Conservation (phyloP, 176 grass and related monocot species). For the Alloteropsis semialata region DNA sequence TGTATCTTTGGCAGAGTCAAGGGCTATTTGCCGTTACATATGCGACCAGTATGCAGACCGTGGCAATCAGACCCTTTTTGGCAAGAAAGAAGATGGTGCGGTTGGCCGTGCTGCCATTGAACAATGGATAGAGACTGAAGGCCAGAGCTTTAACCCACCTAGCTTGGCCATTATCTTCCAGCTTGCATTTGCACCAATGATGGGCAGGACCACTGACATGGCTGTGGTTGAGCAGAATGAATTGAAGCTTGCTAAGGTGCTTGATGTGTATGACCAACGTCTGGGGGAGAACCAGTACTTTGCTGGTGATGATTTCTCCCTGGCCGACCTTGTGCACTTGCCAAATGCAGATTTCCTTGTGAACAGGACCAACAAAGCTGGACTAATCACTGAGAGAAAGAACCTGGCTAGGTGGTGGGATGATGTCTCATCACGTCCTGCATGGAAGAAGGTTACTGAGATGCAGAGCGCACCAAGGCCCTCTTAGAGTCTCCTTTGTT, state of each 20-base stretch:
- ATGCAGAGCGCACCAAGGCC: constrained; percentile 46
- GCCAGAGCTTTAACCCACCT: constrained; percentile 74
- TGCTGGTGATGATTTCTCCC: constrained; percentile 70
- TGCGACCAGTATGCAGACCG: constrained; percentile 65
- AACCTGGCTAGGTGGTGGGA: constrained; percentile 88
- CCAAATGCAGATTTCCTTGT: constrained; percentile 70
- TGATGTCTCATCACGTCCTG: constrained; percentile 56
- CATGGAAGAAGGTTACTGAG: constrained; percentile 78
- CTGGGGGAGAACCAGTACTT: constrained; percentile 72
- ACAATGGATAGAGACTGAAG: constrained; percentile 86
- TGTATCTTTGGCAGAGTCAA: constrained; percentile 61
- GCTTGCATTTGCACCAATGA: constrained; percentile 61
- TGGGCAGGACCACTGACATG: constrained; percentile 60
- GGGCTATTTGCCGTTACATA: constrained; percentile 88
- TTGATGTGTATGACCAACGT: constrained; percentile 68
- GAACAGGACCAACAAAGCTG: constrained; percentile 37
- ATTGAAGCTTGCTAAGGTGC: constrained; percentile 75
- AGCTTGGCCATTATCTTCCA: constrained; percentile 76
- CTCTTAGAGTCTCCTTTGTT: constrained; percentile 17
- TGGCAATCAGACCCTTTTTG: constrained; percentile 59
- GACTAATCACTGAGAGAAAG: constrained; percentile 59
- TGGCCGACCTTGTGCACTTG: constrained; percentile 81
- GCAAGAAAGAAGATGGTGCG: constrained; percentile 53
- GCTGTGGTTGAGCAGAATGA: constrained; percentile 62
- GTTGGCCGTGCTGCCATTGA: constrained; percentile 63